A percentile compares a stretch with the other conserved stretches of the same genome.
These are phyloP conservation scores for Amylocystis lapponica DNA, from an alignment of 768 basidiomycete genomes.

Conservation along the genomic window DNA sequence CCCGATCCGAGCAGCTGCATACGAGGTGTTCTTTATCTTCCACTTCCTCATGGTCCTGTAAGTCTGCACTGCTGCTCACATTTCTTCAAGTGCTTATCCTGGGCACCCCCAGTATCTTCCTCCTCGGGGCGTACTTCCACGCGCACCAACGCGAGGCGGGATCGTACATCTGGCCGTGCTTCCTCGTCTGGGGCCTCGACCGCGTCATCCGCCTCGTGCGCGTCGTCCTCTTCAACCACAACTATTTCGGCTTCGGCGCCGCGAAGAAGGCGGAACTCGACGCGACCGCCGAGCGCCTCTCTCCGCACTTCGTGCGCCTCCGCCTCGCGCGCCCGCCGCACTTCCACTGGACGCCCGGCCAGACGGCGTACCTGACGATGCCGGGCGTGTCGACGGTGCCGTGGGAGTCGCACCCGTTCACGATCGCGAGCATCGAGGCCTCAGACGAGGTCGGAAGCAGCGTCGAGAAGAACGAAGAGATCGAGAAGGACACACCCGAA, in stretches of 20 bases:
- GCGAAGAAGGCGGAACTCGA: slow-evolving; percentile 24
- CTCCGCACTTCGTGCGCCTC: slow-evolving; percentile 42
- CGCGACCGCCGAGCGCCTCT: slow-evolving; percentile 37
- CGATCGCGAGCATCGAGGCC: slow-evolving; percentile 39
- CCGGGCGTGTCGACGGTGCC: slow-evolving; percentile 40
- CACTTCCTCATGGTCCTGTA: slow-evolving; percentile 43
- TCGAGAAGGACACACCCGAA: slow-evolving; percentile 2
- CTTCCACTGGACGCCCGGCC: slow-evolving; percentile 51
- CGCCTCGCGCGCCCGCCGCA: slow-evolving; percentile 37
- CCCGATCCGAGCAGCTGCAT: slow-evolving; percentile 38
- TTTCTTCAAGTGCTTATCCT: background rate
- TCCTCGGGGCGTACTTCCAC: slow-evolving; percentile 28
- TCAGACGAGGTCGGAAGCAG: background rate
- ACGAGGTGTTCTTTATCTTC: slow-evolving; percentile 46
- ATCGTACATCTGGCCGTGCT: slow-evolving; percentile 42
- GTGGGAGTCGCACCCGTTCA: slow-evolving; percentile 58
- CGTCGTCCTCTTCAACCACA: slow-evolving; percentile 37
- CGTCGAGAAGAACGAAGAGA: slow-evolving; percentile 6
- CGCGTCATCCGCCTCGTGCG: slow-evolving; percentile 43
- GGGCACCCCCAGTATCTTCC: slow-evolving; percentile 22
- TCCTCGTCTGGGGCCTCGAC: slow-evolving; percentile 53
- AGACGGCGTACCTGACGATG: slow-evolving; percentile 46
- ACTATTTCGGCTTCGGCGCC: slow-evolving; percentile 29
- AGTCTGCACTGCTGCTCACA: slow-evolving; percentile 10
- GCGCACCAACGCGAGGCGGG: slow-evolving; percentile 16